Base-by-base conservation (phyloP, 768 basidiomycete genomes). In the Tulasnella sp. region DNA sequence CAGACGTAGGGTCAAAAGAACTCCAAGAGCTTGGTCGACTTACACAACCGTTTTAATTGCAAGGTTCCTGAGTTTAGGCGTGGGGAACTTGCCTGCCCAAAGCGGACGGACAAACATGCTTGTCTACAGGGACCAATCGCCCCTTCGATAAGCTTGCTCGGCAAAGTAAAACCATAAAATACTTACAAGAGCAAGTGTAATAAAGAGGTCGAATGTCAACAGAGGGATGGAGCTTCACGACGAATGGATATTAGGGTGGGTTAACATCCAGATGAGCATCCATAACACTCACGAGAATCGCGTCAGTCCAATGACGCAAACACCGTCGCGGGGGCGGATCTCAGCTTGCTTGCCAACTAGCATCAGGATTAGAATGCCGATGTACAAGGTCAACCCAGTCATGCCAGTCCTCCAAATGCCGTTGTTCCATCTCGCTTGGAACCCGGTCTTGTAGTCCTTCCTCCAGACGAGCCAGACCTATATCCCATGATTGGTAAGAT, bases 231-330 rank as follows among this genome's bases (percentile, higher is more conserved):
- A 86, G 0, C 78, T 80, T 58, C 31, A 14, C 25, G 42, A 36
- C 17, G 36, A 22, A 54, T 37, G 17, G n/a, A 31, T 31, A 11
- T 64, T 31, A 64, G 29, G 3, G 3, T 17, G 5, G 67, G 40
- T 22, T 40, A 34, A 12, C 71, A 9, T 36, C 25, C n/a, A 15
- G n/a, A 14, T n/a, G 52, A 8, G 45, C 12, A 9, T 22, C 38
- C 25, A 45, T 64, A 11, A 25, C n/a, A 79, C 81, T 39, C 45
- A 81, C 81, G 85, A 85, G 11, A 83, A 80, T 3, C 81, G 81
- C 73, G 84, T 83, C 15, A 89, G 79, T 3, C 88, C 88, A 73
- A 88, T 87, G 7, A 86, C 81, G 78, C 88, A 89, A 0, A 82
- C 81, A 8, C 82, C 83, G 71, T 86, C 84, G 1, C 38, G n/a